These are phyloP conservation scores for Exophiala lecanii-corni DNA, from an alignment of 2,329 filamentous ascomycete genomes.

Conservation along the genomic window DNA sequence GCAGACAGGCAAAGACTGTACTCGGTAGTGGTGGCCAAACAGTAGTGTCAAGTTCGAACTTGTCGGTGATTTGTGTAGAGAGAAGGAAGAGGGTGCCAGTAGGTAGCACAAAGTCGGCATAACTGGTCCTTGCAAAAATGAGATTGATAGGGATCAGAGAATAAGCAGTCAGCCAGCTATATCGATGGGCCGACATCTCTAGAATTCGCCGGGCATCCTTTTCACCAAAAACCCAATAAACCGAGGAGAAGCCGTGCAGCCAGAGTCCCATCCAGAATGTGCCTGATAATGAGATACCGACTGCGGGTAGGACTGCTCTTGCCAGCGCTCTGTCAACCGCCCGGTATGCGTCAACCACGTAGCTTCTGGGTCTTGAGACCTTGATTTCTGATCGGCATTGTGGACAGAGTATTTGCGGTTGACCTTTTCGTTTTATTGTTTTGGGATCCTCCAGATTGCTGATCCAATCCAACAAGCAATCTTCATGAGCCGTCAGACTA, in stretches of 20 bases:
- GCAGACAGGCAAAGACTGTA: conserved; percentile 61
- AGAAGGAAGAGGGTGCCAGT: conserved; percentile 57
- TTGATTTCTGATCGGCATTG: conserved; percentile 82
- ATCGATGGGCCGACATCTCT: conserved; percentile 42
- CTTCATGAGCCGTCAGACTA: conserved; percentile 83
- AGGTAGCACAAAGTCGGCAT: conserved; percentile 60
- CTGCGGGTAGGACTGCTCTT: conserved; percentile 60
- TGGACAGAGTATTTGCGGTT: conserved; percentile 67
- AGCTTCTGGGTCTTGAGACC: conserved; percentile 69
- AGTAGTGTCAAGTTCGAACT: conserved; percentile 47
- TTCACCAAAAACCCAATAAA: conserved; percentile 62
- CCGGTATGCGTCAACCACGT: conserved; percentile 64
- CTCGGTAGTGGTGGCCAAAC: conserved; percentile 63
- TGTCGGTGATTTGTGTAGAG: conserved; percentile 40
- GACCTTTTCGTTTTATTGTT: conserved; percentile 46
- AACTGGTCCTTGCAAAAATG: conserved; percentile 60
- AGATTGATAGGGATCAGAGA: conserved; percentile 65
- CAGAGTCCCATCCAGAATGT: conserved; percentile 50
- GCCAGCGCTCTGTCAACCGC: conserved; percentile 53
- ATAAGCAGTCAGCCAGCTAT: conserved; percentile 50
- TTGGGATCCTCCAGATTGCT: conserved; percentile 73
- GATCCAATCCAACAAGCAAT: conserved; percentile 86
- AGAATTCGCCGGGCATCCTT: conserved; percentile 48
- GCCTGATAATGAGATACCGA: conserved; percentile 46
- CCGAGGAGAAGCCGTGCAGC: conserved; percentile 57